Evolutionary conservation across 768 basidiomycete species (phyloP).

Genomic region (Phallus indusiatus): DNA sequence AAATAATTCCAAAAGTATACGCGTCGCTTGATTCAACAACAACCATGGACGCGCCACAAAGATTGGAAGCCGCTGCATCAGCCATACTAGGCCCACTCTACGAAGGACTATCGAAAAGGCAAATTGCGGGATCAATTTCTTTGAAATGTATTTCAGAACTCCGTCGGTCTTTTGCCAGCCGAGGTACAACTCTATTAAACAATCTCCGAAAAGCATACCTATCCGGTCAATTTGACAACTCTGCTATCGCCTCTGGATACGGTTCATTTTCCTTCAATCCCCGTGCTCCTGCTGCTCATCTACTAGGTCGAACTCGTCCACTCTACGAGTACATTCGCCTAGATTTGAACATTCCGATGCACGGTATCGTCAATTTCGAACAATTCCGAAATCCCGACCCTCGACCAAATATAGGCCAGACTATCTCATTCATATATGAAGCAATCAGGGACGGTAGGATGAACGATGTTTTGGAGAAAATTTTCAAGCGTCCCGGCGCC

Average conservation of each 20-base stretch:
- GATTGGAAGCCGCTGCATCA: slow-evolving; percentile 65
- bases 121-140: slow-evolving; percentile 36
- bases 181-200: slow-evolving; percentile 37
- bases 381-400: slow-evolving; percentile 36
- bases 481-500: slow-evolving; percentile 20
- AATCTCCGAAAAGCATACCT: slow-evolving; percentile 10
- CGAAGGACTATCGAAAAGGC: not conserved
- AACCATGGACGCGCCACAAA: slow-evolving; percentile 57
- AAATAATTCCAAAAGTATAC: slow-evolving; percentile 26
- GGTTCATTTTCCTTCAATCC: not conserved
- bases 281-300: slow-evolving; percentile 53
- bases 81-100: slow-evolving; percentile 53
- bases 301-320: slow-evolving; percentile 57
- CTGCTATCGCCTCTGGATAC: not conserved
- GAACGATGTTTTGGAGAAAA: slow-evolving; percentile 40
- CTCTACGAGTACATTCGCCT: slow-evolving; percentile 72
- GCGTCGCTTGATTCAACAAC: slow-evolving; percentile 55
- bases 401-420: slow-evolving; percentile 53
- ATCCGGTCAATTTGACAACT: not conserved
- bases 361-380: slow-evolving; percentile 61
- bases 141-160: slow-evolving; percentile 35
- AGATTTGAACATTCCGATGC: slow-evolving; percentile 65
- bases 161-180: slow-evolving; percentile 42
- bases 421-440: slow-evolving; percentile 71
- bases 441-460: slow-evolving; percentile 66